Percentiles rank a stretch among this genome's conserved stretches.
These are phyloP conservation scores for Epithele typhae DNA, from an alignment of 768 basidiomycete genomes.

Conservation along the genomic window DNA sequence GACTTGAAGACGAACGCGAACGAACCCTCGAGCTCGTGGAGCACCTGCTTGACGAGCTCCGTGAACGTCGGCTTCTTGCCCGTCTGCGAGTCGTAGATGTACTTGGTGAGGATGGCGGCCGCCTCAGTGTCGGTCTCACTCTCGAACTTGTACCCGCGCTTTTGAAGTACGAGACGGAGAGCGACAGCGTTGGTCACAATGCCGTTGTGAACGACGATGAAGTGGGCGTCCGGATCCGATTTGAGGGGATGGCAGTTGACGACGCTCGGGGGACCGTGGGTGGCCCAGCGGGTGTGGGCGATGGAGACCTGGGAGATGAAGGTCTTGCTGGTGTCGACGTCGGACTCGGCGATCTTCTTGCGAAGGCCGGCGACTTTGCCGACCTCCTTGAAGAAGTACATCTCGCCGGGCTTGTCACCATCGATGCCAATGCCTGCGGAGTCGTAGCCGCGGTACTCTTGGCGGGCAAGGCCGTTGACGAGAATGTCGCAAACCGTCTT, in stretches of 20 bases:
- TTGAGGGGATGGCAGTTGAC: slow-evolving; percentile 94
- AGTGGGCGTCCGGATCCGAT: slow-evolving; percentile 76
- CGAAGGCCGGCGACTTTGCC: slow-evolving; percentile 94
- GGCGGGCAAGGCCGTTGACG: slow-evolving; percentile 83
- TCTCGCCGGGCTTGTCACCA: slow-evolving; percentile 75
- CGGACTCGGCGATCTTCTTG: slow-evolving; percentile 76
- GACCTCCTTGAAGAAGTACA: slow-evolving; percentile 93
- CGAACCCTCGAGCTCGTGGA: slow-evolving; percentile 97
- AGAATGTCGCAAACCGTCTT: slow-evolving; percentile 90
- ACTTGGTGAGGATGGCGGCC: slow-evolving; percentile 93
- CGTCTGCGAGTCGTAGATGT: slow-evolving; percentile 90
- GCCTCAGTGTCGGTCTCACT: slow-evolving; percentile 98
- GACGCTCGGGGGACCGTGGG: slow-evolving; percentile 86
- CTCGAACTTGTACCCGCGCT: slow-evolving; percentile 91
- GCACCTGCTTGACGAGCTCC: slow-evolving; percentile 87
- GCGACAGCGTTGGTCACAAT: slow-evolving; percentile 94
- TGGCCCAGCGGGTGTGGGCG: slow-evolving; percentile 99
- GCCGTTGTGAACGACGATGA: slow-evolving; percentile 96
- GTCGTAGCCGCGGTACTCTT: slow-evolving; percentile 99
- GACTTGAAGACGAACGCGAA: slow-evolving; percentile 99
- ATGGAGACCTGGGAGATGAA: slow-evolving; percentile 90
- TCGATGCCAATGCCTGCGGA: slow-evolving; percentile 90
- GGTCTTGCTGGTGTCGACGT: slow-evolving; percentile 69
- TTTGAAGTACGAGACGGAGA: slow-evolving; percentile 88
- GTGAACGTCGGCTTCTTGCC: slow-evolving; percentile 86